phyloP scores from a whole-genome alignment of 768 basidiomycete species.

The Daedaleopsis sinensis region DNA sequence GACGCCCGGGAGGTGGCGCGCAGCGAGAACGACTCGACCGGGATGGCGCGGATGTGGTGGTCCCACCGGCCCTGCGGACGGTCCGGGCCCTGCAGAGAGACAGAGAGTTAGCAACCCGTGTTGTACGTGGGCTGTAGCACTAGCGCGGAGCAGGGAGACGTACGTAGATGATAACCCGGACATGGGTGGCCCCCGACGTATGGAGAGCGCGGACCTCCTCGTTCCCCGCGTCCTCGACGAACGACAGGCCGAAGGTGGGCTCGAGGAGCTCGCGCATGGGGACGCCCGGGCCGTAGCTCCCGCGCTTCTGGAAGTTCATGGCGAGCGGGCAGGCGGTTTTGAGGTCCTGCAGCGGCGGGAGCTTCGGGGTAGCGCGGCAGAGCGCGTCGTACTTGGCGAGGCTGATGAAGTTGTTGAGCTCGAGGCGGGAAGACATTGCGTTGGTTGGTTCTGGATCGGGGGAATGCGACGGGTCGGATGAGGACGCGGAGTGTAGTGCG shows the following conservation, averaged over 20 bases:
- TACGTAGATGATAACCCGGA: not conserved
- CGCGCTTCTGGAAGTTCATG: not conserved
- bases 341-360: not conserved
- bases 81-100: not conserved
- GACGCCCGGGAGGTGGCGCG: not conserved
- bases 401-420: too few relatives aligned
- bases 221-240: not conserved
- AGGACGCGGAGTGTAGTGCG: too few relatives aligned
- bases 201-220: not conserved
- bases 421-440: too few relatives aligned
- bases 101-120: not conserved
- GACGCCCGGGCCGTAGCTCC: not conserved
- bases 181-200: not conserved
- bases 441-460: too few relatives aligned
- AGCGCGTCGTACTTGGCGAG: too few relatives aligned
- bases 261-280: not conserved
- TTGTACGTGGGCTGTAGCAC: not conserved
- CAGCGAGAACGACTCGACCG: not conserved
- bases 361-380: too few relatives aligned
- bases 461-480: too few relatives aligned
- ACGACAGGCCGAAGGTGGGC: not conserved
- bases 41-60: not conserved
- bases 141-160: not conserved
- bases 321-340: not conserved
- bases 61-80: not conserved